Evolutionary conservation across 1,284 basidiomycete species (phyloP), one percentile per base, ranked within the genome.

Genomic region (Cryptococcus jaspeensis): DNA sequence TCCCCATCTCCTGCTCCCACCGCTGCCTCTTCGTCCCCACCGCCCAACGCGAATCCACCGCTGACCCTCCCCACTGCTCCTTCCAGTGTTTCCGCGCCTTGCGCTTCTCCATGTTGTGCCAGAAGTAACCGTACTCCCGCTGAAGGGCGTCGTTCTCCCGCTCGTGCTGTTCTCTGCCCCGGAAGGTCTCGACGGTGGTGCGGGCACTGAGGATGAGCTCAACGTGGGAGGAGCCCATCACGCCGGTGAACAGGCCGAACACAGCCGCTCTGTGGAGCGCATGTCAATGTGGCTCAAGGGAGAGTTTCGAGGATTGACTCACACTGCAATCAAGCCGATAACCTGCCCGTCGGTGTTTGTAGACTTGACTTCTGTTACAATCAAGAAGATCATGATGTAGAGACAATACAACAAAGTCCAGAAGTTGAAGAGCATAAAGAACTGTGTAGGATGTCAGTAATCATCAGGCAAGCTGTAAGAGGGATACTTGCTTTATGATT

Each of bases 1-100:
- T 50, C 0, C 76, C 75, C 76, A 78, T 78, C 59, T 74, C 69
- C 52, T 62, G 54, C 53, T 56, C 65, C 73, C 75, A 76, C 51
- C 66, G 40, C 25, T 70, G 58, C 23, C 56, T 50, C 39, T 48
- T 52, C 1, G 62, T 56, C 3, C 76, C 75, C n/a, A 63, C 63
- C 16, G 48, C 55, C 75, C 75, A 78, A n/a, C 74, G 62, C 42
- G 63, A 72, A 49, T 73, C 75, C 3, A 72, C 66, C 2, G 55
- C 13, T 0, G 69, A 52, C 5, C 71, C 70, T 6, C 76, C 76
- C 56, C 63, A 78, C 52, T 78, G 74, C 20, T 65, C 60, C 23
- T 71, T 64, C 76, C 76, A 78, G 43, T 55, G 47, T 35, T 49
- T 53, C 35, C 55, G 51, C 4, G 67, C 69, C 49, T 62, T 63